Base-by-base conservation (phyloP, 2,329 filamentous ascomycete species). In the Tolypocladium tropicale region DNA sequence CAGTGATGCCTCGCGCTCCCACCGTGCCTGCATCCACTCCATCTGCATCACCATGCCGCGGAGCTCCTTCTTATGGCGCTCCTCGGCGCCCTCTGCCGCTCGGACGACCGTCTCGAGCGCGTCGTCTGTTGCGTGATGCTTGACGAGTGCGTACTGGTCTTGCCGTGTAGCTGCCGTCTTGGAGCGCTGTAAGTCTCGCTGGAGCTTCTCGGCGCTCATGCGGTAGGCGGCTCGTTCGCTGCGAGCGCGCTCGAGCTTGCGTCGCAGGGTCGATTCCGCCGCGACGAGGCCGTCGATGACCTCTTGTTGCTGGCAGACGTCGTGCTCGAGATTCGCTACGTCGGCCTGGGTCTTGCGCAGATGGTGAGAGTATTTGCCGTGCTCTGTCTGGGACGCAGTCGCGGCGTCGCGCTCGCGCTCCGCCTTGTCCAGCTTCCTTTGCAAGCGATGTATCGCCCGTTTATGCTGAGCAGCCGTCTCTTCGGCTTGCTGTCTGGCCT, bases 11-110 rank as follows among this genome's bases (percentile, higher is more conserved):
- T 96, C 93, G 34, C 94, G 82, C 67, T 83, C 80, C 74, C 88
- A 89, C 54, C 87, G 84, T 2, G 90, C 89, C 64, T 91, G 84
- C 69, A 97, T 83, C 84, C 89, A 97, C 65, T 91, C 83, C 68
- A 97, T 93, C 73, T 97, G 92, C 74, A 94, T 88, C 54, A 84
- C 82, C 67, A 97, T 79, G 21, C 93, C 93, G 62, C 85, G 83
- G 54, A 96, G 76, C 73, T 95, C 89, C 70, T 85, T 85, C 64
- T 79, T 76, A 69, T 94, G 89, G 49, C 81, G 77, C 62, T 82
- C 83, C 64, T 90, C 84, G 50, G 86, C 84, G 53, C 80, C 76
- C 63, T 82, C 77, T 36, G 79, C 78, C 1, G 78, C 79, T 3
- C 79, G 77, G 58, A 83, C 78, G 18, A 82, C 76, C n/a, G 78